Evolutionary conservation across 1,284 basidiomycete species (phyloP), one percentile per base, ranked within the genome.

Genomic region (Inonotus obliquus): DNA sequence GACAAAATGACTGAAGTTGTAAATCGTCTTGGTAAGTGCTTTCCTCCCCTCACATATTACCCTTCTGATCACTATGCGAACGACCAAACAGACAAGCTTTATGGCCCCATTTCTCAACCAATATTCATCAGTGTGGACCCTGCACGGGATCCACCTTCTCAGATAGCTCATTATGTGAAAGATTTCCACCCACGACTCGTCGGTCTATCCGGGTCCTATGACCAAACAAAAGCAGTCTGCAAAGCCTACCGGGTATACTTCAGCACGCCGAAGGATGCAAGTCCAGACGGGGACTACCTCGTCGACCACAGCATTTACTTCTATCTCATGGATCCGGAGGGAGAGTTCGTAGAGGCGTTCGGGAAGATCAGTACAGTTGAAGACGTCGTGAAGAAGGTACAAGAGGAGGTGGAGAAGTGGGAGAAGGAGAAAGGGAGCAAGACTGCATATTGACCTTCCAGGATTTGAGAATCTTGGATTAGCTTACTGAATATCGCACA

Each of bases 201-300:
- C 55, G 96, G 96, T 10, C 81, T 99, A 54, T 91, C 90, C 1
- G 96, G 97, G 14, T 78, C 87, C 39, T 98, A 95, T 70, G 85
- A 87, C n/a, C 81, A 84, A 25, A 89, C 92, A 65, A 98, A 98
- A 74, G 80, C 86, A 44, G 85, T 89, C 13, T 98, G 96, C 82
- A 97, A 96, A 76, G 86, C 89, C 39, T 99, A 96, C 75, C 88
- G 97, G 35, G 96, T 99, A 39, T 99, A 99, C 77, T 99, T 99
- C 79, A 96, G 93, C 19, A 98, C 96, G 4, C 97, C 96, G 2
- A 94, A 94, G 2, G 80, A 91, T 69, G 93, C 96, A 5, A 86
- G 92, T 69, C 86, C 96, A 0, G 84, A 79, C 19, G 87, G 86
- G 56, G 96, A 99, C 78, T 99, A 99, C 73, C 84, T 99, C 57